Conservation (phyloP, 331 rosid genomes). For the Dryas integrifolia region DNA sequence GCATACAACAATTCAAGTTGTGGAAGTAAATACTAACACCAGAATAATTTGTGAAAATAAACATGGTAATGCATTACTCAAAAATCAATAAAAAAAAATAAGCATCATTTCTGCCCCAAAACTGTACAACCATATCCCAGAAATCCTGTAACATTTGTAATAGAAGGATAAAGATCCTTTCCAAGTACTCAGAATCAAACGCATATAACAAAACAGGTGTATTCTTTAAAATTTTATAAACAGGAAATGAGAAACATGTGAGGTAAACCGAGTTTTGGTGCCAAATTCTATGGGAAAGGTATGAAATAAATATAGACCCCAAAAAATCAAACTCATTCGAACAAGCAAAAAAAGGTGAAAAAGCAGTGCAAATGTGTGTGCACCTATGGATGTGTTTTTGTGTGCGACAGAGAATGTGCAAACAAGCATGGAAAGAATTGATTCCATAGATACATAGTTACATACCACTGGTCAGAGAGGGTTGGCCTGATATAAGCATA, state of each 20-base stretch:
- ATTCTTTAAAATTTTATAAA: not conserved
- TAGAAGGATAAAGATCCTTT: not conserved
- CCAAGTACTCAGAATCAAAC: not conserved
- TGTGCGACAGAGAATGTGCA: not conserved
- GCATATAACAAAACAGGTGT: not conserved
- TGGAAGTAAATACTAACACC: not conserved
- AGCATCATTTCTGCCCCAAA: not conserved
- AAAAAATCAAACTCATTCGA: not conserved
- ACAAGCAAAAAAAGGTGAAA: not conserved
- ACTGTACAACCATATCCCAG: not conserved
- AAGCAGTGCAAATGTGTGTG: not conserved
- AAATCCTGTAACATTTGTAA: not conserved
- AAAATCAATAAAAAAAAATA: not conserved
- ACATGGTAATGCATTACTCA: not conserved
- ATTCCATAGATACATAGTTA: constrained; percentile 7
- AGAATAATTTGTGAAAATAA: not conserved
- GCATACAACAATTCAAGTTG: not conserved
- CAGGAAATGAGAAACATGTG: not conserved
- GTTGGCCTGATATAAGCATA: constrained; percentile 83
- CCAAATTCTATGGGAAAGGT: not conserved
- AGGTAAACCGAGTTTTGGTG: not conserved
- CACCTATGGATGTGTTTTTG: not conserved
- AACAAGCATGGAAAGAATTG: not conserved
- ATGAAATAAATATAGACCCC: not conserved
- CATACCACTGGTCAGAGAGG: constrained; percentile 78